Base-by-base conservation (phyloP, 305 asterid species). In the Ajuga reptans region DNA sequence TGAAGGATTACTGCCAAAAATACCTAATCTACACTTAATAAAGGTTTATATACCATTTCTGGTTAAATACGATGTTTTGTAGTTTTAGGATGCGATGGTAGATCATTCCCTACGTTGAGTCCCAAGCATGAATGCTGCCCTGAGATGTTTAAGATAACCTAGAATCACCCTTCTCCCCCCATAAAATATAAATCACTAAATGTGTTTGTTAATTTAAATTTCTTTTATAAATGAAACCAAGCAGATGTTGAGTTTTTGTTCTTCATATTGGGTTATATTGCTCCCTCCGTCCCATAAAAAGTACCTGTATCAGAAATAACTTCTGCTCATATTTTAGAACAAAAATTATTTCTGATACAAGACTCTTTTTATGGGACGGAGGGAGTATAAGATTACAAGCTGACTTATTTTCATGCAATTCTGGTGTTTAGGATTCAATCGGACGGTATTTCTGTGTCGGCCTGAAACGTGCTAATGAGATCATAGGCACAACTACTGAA, bases 401-500 rank as follows among this genome's bases (percentile, higher is more conserved):
- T 63, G 60, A 65, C 43, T 49, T 57, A 17, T 27, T 46, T n/a
- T n/a, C n/a, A n/a, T 73, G 66, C 55, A 50, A 29, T 74, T 74
- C 18, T 72, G 61, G 46, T 76, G 12, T 70, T 4, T 58, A 90
- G 99, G 99, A 93, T 71, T 41, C 96, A 9, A 89, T 89, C 62
- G 99, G 99, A 84, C 79, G 99, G 79, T 93, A 89, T 80, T 87
- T 78, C 71, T 89, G 89, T 21, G 95, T 86, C 18, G 96, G 96
- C 33, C 91, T 93, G 46, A 93, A 85, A 90, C 96, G 96, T 33
- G 99, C 96, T 36, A 93, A 91, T 69, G 97, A 91, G 86, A 91
- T 93, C 72, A 93, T 93, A 56, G 99, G 99, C 78, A 86, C 83
- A 37, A 93, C 99, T 2, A 93, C 99, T 5, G 97, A 91, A 79